Conservation (phyloP, 2,329 filamentous ascomycete species). For the Sporothrix brasiliensis region DNA sequence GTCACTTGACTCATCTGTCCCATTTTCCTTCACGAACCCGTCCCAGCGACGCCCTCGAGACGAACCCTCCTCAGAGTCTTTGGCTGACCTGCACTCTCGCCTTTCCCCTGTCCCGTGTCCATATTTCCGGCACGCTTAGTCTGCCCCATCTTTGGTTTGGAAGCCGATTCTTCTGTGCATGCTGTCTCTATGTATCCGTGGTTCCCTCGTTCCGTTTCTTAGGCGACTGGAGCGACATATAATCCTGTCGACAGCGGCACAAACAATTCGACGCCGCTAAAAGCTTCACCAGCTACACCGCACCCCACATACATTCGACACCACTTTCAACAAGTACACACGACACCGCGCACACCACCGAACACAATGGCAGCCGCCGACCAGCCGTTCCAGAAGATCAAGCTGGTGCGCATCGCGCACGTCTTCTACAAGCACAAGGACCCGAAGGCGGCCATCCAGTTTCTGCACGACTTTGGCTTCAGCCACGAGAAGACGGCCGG, state of each 20-base stretch:
- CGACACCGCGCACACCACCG: neutral
- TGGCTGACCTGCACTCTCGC: neutral
- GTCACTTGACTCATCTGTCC: neutral
- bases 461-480: conserved; percentile 56
- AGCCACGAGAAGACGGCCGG: conserved; percentile 45
- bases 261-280: too few species aligned
- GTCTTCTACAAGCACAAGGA: conserved; percentile 54
- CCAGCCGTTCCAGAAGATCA: conserved; percentile 41
- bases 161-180: conserved; percentile 3
- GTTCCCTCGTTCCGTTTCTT: neutral
- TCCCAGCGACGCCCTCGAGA: neutral
- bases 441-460: conserved; percentile 47
- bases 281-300: too few species aligned
- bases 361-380: conserved; percentile 33
- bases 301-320: neutral
- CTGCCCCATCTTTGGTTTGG: neutral
- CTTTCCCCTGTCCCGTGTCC: neutral
- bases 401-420: conserved; percentile 48
- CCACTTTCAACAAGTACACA: neutral
- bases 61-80: neutral
- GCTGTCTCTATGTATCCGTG: neutral
- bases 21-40: neutral
- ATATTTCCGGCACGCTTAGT: neutral
- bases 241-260: neutral
- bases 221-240: neutral